Percentiles rank a stretch among this genome's conserved stretches.
These are phyloP conservation scores for Trypanosoma congolense DNA, from an alignment of 208 protist genomes.

Conservation along the genomic window DNA sequence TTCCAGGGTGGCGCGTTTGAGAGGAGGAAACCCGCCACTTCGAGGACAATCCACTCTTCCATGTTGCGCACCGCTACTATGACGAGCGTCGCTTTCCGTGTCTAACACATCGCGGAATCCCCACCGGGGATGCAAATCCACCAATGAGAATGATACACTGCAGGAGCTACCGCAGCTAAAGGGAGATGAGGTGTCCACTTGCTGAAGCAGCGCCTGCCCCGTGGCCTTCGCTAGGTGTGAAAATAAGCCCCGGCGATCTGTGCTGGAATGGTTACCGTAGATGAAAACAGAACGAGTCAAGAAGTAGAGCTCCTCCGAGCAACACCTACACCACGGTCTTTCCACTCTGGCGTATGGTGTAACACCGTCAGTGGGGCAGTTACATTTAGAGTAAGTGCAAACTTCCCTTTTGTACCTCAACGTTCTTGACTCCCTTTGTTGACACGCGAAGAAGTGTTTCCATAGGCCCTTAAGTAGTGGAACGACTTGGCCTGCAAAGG, in stretches of 20 bases:
- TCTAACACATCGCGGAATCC: slow-evolving; percentile 38
- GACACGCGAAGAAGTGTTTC: slow-evolving; percentile 5
- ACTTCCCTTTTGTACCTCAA: background rate
- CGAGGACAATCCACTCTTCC: slow-evolving; percentile 6
- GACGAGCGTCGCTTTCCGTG: slow-evolving; percentile 17
- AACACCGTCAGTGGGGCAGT: background rate
- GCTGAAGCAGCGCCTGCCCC: slow-evolving; percentile 2
- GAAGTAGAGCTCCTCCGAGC: background rate
- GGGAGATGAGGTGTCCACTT: background rate
- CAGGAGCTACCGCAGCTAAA: background rate
- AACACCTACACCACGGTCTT: background rate
- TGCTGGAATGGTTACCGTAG: slow-evolving; percentile 18
- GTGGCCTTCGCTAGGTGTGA: slow-evolving; percentile 17
- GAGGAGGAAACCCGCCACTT: slow-evolving; percentile 12
- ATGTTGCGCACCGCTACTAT: slow-evolving; percentile 1
- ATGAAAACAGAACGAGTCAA: slow-evolving; percentile 21
- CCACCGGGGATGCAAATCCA: slow-evolving; percentile 41
- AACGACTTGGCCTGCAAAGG: slow-evolving; percentile 24
- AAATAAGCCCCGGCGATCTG: slow-evolving; percentile 20
- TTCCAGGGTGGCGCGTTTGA: slow-evolving; percentile 6
- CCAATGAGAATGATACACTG: slow-evolving; percentile 32
- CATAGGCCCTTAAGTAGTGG: slow-evolving; percentile 31
- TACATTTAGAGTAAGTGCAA: background rate
- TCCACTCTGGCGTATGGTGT: background rate
- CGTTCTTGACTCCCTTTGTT: background rate